Base-by-base conservation (phyloP, 2,329 filamentous ascomycete species). In the Ophiognomonia clavigignenti-juglandacearum region DNA sequence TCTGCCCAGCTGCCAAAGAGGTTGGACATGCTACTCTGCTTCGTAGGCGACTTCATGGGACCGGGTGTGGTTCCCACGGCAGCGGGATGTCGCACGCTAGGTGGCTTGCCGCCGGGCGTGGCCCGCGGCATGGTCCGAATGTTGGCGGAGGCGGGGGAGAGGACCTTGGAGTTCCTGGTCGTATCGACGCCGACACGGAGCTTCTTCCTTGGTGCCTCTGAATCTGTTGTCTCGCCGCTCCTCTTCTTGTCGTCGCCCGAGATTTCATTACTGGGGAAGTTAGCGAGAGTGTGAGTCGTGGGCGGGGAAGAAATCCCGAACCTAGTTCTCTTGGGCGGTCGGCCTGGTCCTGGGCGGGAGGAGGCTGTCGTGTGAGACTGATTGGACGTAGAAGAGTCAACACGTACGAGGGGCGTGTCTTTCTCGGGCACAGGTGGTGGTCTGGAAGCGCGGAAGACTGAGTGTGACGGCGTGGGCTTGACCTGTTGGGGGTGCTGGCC, bases 61-160 rank as follows among this genome's bases (percentile, higher is more conserved):
- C 77, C 72, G 31, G 83, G 70, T 46, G 75, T 73, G 3, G 77
- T 73, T 59, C 83, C 83, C n/a, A 68, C 64, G 6, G 39, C 38
- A 11, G 78, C 74, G 14, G 79, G 78, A 19, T 82, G 77, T 20
- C 78, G 76, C 2, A 77, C 71, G 32, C 82, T 70, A 47, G 75
- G 72, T 3, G 77, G 72, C 59, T 85, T 83, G 20, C 68, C 64
- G 20, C 68, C 64, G 13, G 78, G 75, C n/a, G 80, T 78, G 5
- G 61, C 60, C 40, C 80, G 77, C 18, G 78, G 78, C 19, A 78
- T 70, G 14, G 86, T 75, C 43, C 87, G 82, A 6, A 86, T 86
- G 61, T 95, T 95, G 49, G 85, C 84, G 0, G 88, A 91, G 43
- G 87, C 85, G 2, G 89, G 89, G 2, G 90, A 95, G 3, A 95